Evolutionary conservation across 2,329 filamentous ascomycete genomes (phyloP), one percentile per base, ranked within the genome.

Genomic region (Ceratocystis diversiconidia): DNA sequence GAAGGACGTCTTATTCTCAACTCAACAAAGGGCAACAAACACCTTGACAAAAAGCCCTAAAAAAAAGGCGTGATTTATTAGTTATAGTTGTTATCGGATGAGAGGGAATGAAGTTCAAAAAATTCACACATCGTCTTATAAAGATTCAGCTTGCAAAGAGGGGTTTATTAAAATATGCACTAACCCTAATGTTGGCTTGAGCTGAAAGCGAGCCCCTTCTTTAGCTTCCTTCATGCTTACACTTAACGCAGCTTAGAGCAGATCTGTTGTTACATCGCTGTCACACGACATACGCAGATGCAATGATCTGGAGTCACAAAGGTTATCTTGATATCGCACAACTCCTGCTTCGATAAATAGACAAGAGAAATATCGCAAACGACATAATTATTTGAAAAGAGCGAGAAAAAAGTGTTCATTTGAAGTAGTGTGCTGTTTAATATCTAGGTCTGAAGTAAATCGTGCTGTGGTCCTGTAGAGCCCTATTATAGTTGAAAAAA

Each of bases 401-500:
- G 6, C 17, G 19, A 8, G 15, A 19, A 15, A 32, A 19, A 36
- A 3, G 55, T 59, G 6, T 6, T 59, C n/a, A 59, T 59, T 59
- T 32, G 6, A 59, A 41, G 36, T 59, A 36, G 17, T 30, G 15
- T 59, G 55, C 25, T 36, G 55, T 30, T 59, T 59, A 30, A 59
- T 59, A 59, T 59, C 17, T 36, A 59, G 32, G 17, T 59, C 28
- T 32, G 25, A 59, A 59, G 30, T 17, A 59, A 36, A 59, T 59
- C 55, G 30, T 59, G 55, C 25, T 59, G 28, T 36, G 55, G 55
- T 59, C 55, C 55, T 59, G 55, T 59, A 32, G 55, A 59, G 55
- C 55, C 55, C 55, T 30, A 30, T 30, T 36, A 32, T 59, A 59
- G 15, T 36, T 22, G 10, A 30, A 59, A 59, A 19, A 8, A 59